Evolutionary conservation across 75 land plant species (phyloP), one percentile per base, ranked within the genome.

Genomic region (Sequoia sempervirens): DNA sequence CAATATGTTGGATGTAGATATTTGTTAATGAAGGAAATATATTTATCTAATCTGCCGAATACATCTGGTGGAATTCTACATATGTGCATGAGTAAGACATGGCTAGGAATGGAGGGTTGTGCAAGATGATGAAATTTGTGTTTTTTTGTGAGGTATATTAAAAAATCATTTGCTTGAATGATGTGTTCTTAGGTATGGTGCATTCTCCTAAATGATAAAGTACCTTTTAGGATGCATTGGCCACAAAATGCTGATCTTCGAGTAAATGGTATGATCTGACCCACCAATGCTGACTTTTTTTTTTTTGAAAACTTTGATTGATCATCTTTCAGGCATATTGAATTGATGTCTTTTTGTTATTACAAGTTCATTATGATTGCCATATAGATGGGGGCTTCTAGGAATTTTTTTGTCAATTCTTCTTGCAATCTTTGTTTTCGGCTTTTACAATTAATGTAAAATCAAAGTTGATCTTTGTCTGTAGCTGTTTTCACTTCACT

Each of bases 161-260:
- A 26, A 23, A 9, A 41, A 41, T 38, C 10, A 26, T 30, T 75
- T 36, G 5, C 18, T 81, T 10, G n/a, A 64, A 18, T 36, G 70
- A 20, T 81, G 41, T 81, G 82, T 50, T 82, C 87, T 34, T 87
- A 97, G 99, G 97, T 91, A 20, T 97, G 99, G 99, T 96, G 99
- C 79, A 85, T 97, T 78, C 98, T 97, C 75, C 92, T 97, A 11
- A 96, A 92, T 87, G 99, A 97, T 84, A 96, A 94, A 89, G 98
- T 97, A 79, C 82, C 93, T 53, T 97, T 97, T 80, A 89, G 99
- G 85, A 96, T 97, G 98, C 99, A 97, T 72, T 97, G 99, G 99
- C 98, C 99, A 50, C 94, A 92, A 75, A 90, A 86, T 88, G 90
- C 93, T 36, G 98, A 96, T 53, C 85, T 97, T 26, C 94, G 94